These are phyloP conservation scores for Candida wancherniae DNA, from an alignment of 805 yeast genomes.

Conservation along the genomic window DNA sequence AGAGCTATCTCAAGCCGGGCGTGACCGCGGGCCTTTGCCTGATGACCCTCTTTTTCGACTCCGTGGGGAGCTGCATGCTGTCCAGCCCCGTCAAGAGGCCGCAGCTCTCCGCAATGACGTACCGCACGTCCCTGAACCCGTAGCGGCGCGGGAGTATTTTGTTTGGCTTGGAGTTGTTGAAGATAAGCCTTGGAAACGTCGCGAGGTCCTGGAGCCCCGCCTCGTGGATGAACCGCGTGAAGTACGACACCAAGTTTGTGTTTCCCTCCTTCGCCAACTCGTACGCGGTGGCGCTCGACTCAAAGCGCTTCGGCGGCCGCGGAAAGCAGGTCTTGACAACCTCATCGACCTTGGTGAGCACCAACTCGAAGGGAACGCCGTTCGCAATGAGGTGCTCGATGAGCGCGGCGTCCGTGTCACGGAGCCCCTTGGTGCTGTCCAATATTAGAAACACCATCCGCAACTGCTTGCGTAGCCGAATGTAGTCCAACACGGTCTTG, in stretches of 20 bases:
- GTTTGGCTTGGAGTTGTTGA: constrained; percentile 47
- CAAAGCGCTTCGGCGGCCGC: constrained; percentile 6
- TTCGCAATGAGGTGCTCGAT: constrained; percentile 43
- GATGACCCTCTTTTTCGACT: no score
- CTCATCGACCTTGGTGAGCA: constrained; percentile 74
- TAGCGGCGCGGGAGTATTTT: constrained; percentile 33
- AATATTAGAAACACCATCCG: constrained; percentile 57
- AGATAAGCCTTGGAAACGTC: constrained; percentile 41
- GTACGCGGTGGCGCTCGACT: constrained; percentile 6
- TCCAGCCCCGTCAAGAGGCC: constrained; percentile 30
- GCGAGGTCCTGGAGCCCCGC: constrained; percentile 32
- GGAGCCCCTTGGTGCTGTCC: constrained; percentile 57
- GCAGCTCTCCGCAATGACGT: constrained; percentile 49
- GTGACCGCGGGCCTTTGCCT: constrained; percentile 3
- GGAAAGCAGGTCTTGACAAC: constrained; percentile 28
- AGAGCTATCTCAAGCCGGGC: background rate
- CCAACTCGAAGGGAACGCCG: constrained; percentile 69
- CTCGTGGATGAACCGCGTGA: constrained; percentile 34
- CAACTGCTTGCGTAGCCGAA: constrained; percentile 50
- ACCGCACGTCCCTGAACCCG: constrained; percentile 53
- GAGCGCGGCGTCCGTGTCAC: constrained; percentile 50
- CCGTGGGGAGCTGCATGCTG: no score
- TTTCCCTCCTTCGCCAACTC: constrained; percentile 20
- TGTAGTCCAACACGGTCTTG: constrained; percentile 56
- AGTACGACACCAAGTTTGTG: constrained; percentile 22